These are phyloP conservation scores for Oryza nivara DNA, from an alignment of 176 grass and related monocot genomes.

Conservation along the genomic window DNA sequence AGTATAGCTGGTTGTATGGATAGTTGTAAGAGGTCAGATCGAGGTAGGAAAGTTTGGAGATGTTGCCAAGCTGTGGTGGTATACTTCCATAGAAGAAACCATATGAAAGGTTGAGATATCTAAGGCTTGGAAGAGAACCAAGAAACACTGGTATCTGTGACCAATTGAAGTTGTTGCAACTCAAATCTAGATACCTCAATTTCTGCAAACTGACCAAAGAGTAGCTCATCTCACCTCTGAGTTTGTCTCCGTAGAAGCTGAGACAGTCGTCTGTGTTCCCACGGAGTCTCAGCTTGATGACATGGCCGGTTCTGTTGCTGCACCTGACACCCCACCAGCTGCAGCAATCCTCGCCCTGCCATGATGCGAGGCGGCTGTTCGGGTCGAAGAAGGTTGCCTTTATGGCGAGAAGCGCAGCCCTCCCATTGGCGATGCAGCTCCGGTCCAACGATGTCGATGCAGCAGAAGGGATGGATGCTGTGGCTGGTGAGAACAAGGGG, in stretches of 20 bases:
- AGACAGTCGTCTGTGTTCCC: neutral
- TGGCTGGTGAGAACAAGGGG: neutral
- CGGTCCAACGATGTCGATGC: neutral
- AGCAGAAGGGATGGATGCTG: neutral
- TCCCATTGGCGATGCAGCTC: slow-evolving; percentile 30
- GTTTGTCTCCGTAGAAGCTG: neutral
- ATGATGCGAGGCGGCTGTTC: slow-evolving; percentile 17
- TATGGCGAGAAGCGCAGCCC: slow-evolving; percentile 36
- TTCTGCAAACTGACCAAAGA: slow-evolving; percentile 31
- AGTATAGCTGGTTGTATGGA: too few relatives aligned
- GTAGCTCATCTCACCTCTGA: slow-evolving; percentile 46
- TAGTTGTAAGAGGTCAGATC: slow-evolving; percentile 24
- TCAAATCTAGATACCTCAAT: slow-evolving; percentile 49
- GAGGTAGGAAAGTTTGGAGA: slow-evolving; percentile 41
- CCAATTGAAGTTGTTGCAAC: slow-evolving; percentile 23
- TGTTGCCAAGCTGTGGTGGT: slow-evolving; percentile 37
- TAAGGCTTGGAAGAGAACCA: slow-evolving; percentile 32
- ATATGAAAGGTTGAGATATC: slow-evolving; percentile 31
- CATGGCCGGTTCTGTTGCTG: slow-evolving; percentile 35
- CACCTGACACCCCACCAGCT: slow-evolving; percentile 47
- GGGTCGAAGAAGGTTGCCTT: slow-evolving; percentile 40
- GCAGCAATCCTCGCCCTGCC: slow-evolving; percentile 51
- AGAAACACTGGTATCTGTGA: slow-evolving; percentile 19
- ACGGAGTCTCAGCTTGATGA: slow-evolving; percentile 48
- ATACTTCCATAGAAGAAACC: slow-evolving; percentile 15